These are phyloP conservation scores for Oxyria digyna DNA, from an alignment of 148 eudicot species.

Conservation along the genomic window DNA sequence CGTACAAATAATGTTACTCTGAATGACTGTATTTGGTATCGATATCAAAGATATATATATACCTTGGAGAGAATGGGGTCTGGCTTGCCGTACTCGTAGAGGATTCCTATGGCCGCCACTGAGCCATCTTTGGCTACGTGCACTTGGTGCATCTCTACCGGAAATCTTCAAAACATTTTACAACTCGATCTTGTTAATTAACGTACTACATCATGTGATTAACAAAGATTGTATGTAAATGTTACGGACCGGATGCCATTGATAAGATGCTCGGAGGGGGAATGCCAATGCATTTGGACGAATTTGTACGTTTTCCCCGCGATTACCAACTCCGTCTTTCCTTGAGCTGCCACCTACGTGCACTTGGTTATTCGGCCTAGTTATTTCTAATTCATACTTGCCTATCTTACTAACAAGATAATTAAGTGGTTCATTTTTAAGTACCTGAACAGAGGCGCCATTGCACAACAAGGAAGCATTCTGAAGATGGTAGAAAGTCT, in stretches of 20 bases:
- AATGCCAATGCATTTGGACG: slow-evolving; percentile 66
- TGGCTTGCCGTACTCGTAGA: slow-evolving; percentile 36
- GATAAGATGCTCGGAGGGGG: slow-evolving; percentile 78
- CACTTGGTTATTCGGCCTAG: too few species aligned
- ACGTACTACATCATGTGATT: too few species aligned
- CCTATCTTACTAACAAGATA: too few species aligned
- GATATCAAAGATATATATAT: too few species aligned
- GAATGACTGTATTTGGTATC: too few species aligned
- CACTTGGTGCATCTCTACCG: slow-evolving; percentile 65
- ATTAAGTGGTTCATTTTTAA: too few species aligned
- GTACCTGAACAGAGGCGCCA: slow-evolving; percentile 14
- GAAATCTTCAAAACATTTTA: slow-evolving; percentile 21
- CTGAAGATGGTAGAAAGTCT: slow-evolving; percentile 21
- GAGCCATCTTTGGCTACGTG: slow-evolving; percentile 40
- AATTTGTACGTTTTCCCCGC: slow-evolving; percentile 43
- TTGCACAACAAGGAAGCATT: slow-evolving; percentile 45
- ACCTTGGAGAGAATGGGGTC: slow-evolving; percentile 51
- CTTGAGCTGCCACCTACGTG: slow-evolving; percentile 11
- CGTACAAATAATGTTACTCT: not conserved
- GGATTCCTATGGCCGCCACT: slow-evolving; percentile 35
- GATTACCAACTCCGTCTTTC: slow-evolving; percentile 21
- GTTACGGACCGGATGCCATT: slow-evolving; percentile 57
- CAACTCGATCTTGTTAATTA: too few species aligned
- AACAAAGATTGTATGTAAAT: too few species aligned
- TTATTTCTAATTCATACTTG: too few species aligned